phyloP scores from a whole-genome alignment of 2,329 filamentous ascomycete genomes.

The Fusarium torreyae region DNA sequence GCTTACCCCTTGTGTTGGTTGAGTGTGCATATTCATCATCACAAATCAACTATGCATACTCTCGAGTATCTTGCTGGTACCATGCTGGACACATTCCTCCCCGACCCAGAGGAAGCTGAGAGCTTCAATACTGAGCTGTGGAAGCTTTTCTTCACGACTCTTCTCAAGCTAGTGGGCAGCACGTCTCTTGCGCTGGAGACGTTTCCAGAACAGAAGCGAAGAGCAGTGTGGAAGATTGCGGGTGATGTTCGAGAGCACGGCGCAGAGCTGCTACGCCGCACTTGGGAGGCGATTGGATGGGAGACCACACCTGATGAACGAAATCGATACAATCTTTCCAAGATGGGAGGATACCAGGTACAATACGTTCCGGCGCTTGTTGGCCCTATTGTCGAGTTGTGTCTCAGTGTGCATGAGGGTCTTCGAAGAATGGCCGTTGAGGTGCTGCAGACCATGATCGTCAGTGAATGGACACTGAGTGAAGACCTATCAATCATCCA shows the following conservation, averaged over 20 bases:
- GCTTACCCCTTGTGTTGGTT: conserved; percentile 93
- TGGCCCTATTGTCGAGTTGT: conserved; percentile 91
- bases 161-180: conserved; percentile 91
- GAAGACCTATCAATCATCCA: conserved; percentile 93
- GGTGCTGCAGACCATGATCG: conserved; percentile 96
- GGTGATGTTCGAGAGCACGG: conserved; percentile 95
- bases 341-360: conserved; percentile 96
- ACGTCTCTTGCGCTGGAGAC: conserved; percentile 92
- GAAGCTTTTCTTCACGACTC: conserved; percentile 91
- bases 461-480: conserved; percentile 97
- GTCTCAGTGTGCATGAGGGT: conserved; percentile 94
- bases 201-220: conserved; percentile 95
- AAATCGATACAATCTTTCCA: conserved; percentile 81
- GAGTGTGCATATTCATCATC: conserved; percentile 92
- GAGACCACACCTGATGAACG: conserved; percentile 87
- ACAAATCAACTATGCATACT: conserved; percentile 89
- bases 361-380: conserved; percentile 97
- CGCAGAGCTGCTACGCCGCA: conserved; percentile 85
- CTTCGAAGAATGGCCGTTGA: conserved; percentile 91
- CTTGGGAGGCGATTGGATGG: conserved; percentile 98
- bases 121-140: conserved; percentile 93
- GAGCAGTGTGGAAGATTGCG: conserved; percentile 98
- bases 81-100: conserved; percentile 86
- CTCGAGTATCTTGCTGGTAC: conserved; percentile 86
- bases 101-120: conserved; percentile 91